Evolutionary conservation across 345 rosid genomes (phyloP).

Genomic region (Syzygium jambos): DNA sequence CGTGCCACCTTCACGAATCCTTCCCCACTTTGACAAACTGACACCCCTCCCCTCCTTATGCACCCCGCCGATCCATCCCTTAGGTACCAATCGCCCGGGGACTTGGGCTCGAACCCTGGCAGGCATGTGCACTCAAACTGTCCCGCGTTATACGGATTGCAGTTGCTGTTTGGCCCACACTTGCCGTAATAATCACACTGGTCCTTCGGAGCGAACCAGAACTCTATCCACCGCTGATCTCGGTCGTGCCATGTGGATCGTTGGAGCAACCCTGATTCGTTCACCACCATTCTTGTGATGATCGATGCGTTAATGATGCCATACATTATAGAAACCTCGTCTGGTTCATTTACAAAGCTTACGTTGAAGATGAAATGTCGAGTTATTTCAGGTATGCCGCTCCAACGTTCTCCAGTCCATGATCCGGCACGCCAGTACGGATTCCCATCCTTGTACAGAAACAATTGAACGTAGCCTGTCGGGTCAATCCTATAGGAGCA

Average conservation of each 20-base stretch:
- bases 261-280: slow-evolving; percentile 32
- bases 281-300: slow-evolving; percentile 34
- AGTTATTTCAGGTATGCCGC: slow-evolving; percentile 53
- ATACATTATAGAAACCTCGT: slow-evolving; percentile 26
- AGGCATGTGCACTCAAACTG: slow-evolving; percentile 42
- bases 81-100: slow-evolving; percentile 28
- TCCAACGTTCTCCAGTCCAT: slow-evolving; percentile 64
- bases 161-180: slow-evolving; percentile 39
- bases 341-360: slow-evolving; percentile 16
- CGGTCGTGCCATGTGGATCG: slow-evolving; percentile 35
- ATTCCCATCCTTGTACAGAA: slow-evolving; percentile 14
- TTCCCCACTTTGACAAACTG: slow-evolving; percentile 27
- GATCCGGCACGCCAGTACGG: slow-evolving; percentile 45
- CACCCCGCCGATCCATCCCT: slow-evolving; percentile 53
- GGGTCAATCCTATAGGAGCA: not conserved
- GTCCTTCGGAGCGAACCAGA: slow-evolving; percentile 40
- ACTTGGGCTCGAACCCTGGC: slow-evolving; percentile 56
- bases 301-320: slow-evolving; percentile 10
- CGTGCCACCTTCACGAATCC: slow-evolving; percentile 36
- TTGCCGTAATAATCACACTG: slow-evolving; percentile 42
- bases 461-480: slow-evolving; percentile 7
- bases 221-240: slow-evolving; percentile 29
- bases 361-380: slow-evolving; percentile 15
- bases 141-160: slow-evolving; percentile 1
- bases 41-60: slow-evolving; percentile 12